Evolutionary conservation across 1,139 yeast species (phyloP), one percentile per base, ranked within the genome.

Genomic region (Blastobotrys illinoisensis): DNA sequence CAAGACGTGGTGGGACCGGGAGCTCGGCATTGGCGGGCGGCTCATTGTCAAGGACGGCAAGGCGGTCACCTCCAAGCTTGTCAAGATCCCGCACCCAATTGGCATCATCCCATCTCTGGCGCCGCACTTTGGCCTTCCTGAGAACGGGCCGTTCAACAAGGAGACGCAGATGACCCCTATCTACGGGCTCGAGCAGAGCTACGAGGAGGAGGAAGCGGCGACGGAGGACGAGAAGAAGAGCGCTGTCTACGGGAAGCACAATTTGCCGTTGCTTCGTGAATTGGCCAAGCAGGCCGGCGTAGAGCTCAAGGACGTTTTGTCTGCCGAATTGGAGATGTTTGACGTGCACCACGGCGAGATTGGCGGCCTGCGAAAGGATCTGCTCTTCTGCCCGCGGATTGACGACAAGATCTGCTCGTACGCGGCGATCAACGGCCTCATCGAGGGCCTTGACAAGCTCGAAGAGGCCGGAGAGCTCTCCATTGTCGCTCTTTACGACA

Each of bases 41-140:
- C 93, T 93, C 2, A 82, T 88, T 67, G 84, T 86, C 21, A 69
- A 71, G 32, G 75, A 73, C 14, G 60, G 59, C 36, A 84, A 81
- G 18, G 72, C 78, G 48, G 78, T 77, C 60, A 78, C 80, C 47
- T 81, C 96, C 6, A 86, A 80, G 67, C 76, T 93, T 60, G 82
- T 91, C 53, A 88, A 89, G 66, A 77, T 91, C 58, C 86, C 88
- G 56, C 84, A 81, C 67, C 97, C 99, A 1, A 74, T 93, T 55
- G 81, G 95, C 63, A 83, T 95, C 67, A 90, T 93, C 56, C 98
- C 97, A 49, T 88, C 97, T 2, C 78, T 93, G 69, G 98, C 99
- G n/a, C 95, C 95, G 58, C 98, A 93, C 71, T 80, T 93, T 67
- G 89, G 91, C 60, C 78, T 91, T 59, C 87, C 83, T 40, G 87